Evolutionary conservation across 1,284 basidiomycete species (phyloP).

Genomic region (Xanthoconium separans): DNA sequence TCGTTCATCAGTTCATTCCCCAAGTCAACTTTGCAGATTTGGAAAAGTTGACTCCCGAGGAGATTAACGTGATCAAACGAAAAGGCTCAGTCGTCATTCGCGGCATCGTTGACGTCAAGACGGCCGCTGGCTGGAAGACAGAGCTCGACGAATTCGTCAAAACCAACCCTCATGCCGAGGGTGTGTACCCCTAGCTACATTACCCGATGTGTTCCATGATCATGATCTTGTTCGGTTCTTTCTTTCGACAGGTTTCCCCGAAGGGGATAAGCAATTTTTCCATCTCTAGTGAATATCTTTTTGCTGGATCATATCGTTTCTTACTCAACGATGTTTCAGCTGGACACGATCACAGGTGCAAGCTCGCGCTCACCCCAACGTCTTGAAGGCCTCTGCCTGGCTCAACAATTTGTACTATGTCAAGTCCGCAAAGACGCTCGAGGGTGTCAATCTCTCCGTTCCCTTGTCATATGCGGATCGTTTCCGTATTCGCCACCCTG

Average conservation of each 20-base stretch:
- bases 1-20: slow-evolving; percentile 45
- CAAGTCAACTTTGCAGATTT: slow-evolving; percentile 60
- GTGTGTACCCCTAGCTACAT: slow-evolving; percentile 27
- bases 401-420: slow-evolving; percentile 63
- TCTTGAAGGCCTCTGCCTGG: slow-evolving; percentile 60
- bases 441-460: slow-evolving; percentile 63
- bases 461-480: slow-evolving; percentile 82
- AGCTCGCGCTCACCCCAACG: slow-evolving; percentile 73
- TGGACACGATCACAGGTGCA: slow-evolving; percentile 72
- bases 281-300: slow-evolving; percentile 55
- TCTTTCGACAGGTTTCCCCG: slow-evolving; percentile 47
- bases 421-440: slow-evolving; percentile 37
- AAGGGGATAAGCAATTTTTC: slow-evolving; percentile 68
- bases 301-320: neutral
- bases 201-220: neutral
- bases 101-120: slow-evolving; percentile 55
- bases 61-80: slow-evolving; percentile 51
- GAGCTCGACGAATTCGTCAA: slow-evolving; percentile 56
- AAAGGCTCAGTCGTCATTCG: slow-evolving; percentile 62
- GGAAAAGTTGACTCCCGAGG: slow-evolving; percentile 43
- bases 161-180: slow-evolving; percentile 53
- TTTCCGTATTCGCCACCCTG: slow-evolving; percentile 79
- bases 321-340: slow-evolving; percentile 33
- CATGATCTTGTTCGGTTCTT: neutral
- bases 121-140: slow-evolving; percentile 57